Conservation (phyloP, 192 early-diverging fungal species). For the Coemansia sp. region DNA sequence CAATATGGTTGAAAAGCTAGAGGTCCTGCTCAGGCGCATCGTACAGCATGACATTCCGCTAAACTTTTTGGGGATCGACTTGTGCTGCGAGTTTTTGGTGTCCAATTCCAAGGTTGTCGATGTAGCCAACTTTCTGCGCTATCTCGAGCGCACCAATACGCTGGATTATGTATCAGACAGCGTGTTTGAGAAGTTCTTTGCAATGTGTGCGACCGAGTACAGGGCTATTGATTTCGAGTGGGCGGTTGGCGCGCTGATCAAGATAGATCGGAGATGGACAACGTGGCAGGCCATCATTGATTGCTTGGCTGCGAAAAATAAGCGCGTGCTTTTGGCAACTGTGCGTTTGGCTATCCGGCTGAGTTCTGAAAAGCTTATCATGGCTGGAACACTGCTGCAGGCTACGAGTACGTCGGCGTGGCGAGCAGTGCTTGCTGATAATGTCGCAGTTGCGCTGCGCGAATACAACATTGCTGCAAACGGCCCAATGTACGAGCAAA, state of each 20-base stretch:
- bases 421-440: conserved; percentile 13
- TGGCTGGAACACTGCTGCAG: conserved; percentile 15
- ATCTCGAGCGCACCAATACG: conserved; percentile 23
- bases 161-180: conserved; percentile 18
- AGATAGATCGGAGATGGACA: neutral
- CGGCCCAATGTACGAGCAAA: neutral
- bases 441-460: conserved; percentile 12
- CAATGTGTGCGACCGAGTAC: conserved; percentile 13
- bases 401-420: conserved; percentile 2
- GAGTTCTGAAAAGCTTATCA: neutral
- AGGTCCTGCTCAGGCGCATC: conserved; percentile 17
- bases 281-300: conserved; percentile 21
- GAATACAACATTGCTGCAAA: neutral
- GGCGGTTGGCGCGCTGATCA: conserved; percentile 12
- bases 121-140: conserved; percentile 45
- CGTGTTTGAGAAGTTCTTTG: conserved; percentile 18
- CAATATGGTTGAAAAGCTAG: conserved; percentile 17
- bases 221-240: conserved; percentile 39
- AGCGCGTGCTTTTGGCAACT: conserved; percentile 10
- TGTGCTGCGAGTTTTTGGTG: conserved; percentile 24
- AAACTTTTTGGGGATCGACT: conserved; percentile 4
- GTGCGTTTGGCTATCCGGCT: conserved; percentile 7
- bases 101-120: conserved; percentile 13
- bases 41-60: conserved; percentile 39
- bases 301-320: conserved; percentile 9